Evolutionary conservation across 805 yeast species (phyloP), one percentile per base, ranked within the genome.

Genomic region (Sugiyamaella chiloensis): DNA sequence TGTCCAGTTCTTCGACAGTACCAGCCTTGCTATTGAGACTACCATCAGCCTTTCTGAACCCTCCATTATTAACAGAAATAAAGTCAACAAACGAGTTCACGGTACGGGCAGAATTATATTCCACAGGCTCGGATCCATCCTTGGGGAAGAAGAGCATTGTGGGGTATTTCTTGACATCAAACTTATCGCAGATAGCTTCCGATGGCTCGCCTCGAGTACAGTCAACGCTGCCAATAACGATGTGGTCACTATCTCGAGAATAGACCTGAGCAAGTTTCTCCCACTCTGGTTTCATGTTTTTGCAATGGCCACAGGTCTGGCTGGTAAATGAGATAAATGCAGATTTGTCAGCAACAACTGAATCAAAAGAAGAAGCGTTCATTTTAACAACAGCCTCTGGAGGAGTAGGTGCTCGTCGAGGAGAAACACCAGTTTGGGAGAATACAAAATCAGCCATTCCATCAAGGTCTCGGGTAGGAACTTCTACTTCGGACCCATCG

Each of bases 261-360:
- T 75, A 74, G 2, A 74, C 64, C n/a, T 64, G 60, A 4, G 85
- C 82, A 44, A 81, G 64, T 42, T 65, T 52, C 37, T 70, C 74
- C 69, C 79, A 78, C 7, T 62, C 64, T 2, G 85, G 83, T 48
- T 71, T 68, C 55, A 81, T 64, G 16, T 66, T 63, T 61, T 75
- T 70, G 66, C 87, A 81, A 59, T 76, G 74, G 17, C 70, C 74
- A 60, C 87, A 80, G 82, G 84, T 76, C 32, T 70, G 51, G 12
- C 83, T 79, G 4, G 85, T 76, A 57, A 83, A 76, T 1, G 78
- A 72, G 19, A 83, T 72, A 31, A 83, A 60, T 0, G 72, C 69
- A 45, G 61, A 48, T 51, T 65, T 66, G 21, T 65, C 60, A 6
- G 64, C 60, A 8, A 78, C 73, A n/a, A 58, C 44, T 5, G 67